Percentiles rank a stretch among this genome's conserved stretches.
Conservation (phyloP, 371 early-diverging fungal species). For the Conidiobolus incongruus region DNA sequence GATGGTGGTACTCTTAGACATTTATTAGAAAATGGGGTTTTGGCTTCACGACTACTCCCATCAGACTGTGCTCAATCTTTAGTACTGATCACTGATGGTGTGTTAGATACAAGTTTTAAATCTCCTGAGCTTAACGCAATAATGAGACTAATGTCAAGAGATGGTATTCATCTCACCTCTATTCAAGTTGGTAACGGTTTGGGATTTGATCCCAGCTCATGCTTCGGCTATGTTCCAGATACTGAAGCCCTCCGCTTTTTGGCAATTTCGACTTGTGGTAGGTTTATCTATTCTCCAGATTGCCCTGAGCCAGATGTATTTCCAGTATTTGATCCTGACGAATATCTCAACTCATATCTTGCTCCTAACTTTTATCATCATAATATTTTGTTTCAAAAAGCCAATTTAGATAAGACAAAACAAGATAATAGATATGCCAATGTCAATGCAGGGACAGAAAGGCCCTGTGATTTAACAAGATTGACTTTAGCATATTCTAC, state of each 20-base stretch:
- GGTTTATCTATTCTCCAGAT: slow-evolving; percentile 50
- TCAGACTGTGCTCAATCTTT: slow-evolving; percentile 36
- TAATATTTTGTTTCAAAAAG: slow-evolving; percentile 37
- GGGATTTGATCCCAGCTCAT: slow-evolving; percentile 49
- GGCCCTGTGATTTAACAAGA: slow-evolving; percentile 29
- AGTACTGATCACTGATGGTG: slow-evolving; percentile 68
- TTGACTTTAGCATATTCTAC: slow-evolving; percentile 12
- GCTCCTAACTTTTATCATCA: slow-evolving; percentile 64
- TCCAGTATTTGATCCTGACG: neutral
- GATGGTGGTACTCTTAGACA: slow-evolving; percentile 15
- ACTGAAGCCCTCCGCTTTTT: slow-evolving; percentile 64
- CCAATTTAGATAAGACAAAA: slow-evolving; percentile 22
- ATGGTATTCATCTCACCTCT: slow-evolving; percentile 43
- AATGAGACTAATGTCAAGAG: slow-evolving; percentile 22
- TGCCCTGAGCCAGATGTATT: slow-evolving; percentile 13
- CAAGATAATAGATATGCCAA: slow-evolving; percentile 11
- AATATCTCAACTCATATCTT: slow-evolving; percentile 1
- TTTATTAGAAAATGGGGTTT: slow-evolving; percentile 36
- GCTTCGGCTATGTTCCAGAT: slow-evolving; percentile 74
- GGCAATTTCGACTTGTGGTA: slow-evolving; percentile 51
- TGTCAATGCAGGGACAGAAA: slow-evolving; percentile 15
- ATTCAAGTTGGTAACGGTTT: slow-evolving; percentile 62
- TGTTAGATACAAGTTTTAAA: slow-evolving; percentile 31
- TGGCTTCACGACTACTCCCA: slow-evolving; percentile 42
- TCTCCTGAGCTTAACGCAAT: slow-evolving; percentile 12